These are phyloP conservation scores for Suillus fuscotomentosus DNA, from an alignment of 768 basidiomycete genomes.

Conservation along the genomic window DNA sequence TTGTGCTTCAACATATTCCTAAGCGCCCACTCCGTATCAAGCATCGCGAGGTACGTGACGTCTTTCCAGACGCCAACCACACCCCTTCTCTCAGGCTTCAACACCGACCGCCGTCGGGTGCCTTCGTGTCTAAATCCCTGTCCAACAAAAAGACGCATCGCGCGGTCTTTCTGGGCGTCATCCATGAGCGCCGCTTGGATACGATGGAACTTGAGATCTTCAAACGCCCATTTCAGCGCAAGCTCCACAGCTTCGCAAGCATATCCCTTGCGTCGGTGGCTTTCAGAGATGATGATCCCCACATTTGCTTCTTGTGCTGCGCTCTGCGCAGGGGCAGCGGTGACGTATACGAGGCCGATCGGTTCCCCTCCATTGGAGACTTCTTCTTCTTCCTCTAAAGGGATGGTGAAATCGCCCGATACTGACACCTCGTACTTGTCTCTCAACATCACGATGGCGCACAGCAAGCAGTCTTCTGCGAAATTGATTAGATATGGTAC, in stretches of 20 bases:
- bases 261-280: constrained; percentile 39
- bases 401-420: background rate
- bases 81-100: constrained; percentile 36
- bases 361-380: background rate
- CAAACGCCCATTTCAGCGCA: constrained; percentile 45
- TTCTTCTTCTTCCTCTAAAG: background rate
- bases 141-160: constrained; percentile 47
- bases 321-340: constrained; percentile 15
- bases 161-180: constrained; percentile 40
- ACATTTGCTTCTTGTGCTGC: constrained; percentile 48
- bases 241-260: constrained; percentile 46
- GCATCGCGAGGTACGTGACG: constrained; percentile 55
- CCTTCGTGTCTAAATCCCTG: constrained; percentile 63
- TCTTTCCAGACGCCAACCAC: constrained; percentile 52
- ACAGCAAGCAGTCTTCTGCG: constrained; percentile 30
- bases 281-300: constrained; percentile 47
- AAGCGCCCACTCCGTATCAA: constrained; percentile 61
- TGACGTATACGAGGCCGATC: constrained; percentile 29
- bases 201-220: constrained; percentile 33
- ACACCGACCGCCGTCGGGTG: constrained; percentile 53
- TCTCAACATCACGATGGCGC: constrained; percentile 17
- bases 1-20: constrained; percentile 15
- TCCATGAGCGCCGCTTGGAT: constrained; percentile 44
- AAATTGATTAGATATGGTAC: constrained; percentile 21
- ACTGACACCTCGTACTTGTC: background rate